These are phyloP conservation scores for Chamaecyparis obtusa DNA, from an alignment of 75 land plant genomes.

Conservation along the genomic window DNA sequence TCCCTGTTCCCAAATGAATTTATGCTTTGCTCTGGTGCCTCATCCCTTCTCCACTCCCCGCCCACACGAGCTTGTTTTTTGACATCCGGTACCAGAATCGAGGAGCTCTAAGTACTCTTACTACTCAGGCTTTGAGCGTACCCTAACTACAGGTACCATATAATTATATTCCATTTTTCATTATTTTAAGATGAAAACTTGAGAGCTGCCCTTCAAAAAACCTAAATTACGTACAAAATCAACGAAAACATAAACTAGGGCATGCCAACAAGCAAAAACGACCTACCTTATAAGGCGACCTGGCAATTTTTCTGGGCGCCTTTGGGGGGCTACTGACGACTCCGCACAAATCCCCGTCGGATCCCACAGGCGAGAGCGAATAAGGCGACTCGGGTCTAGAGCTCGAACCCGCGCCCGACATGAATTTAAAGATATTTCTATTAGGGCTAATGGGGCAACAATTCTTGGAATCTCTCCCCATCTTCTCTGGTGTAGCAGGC, in stretches of 20 bases:
- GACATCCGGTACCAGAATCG: no score
- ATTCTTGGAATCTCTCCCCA: conserved; percentile 21
- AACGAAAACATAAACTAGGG: background rate
- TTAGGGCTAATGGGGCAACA: conserved; percentile 84
- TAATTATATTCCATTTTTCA: background rate
- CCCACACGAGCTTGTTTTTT: no score
- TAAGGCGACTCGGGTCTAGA: conserved; percentile 71
- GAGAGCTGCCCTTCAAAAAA: background rate
- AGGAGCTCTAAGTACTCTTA: no score
- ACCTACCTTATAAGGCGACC: conserved; percentile 93
- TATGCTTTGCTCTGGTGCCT: no score
- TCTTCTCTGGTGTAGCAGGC: conserved; percentile 57
- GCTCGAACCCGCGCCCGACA: conserved; percentile 44
- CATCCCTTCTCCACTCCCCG: no score
- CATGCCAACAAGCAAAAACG: background rate
- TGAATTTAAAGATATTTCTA: conserved; percentile 86
- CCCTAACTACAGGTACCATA: background rate
- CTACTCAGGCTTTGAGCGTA: no score
- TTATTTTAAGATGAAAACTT: background rate
- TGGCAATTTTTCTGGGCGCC: conserved; percentile 86
- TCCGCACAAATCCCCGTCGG: conserved; percentile 40
- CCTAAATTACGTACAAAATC: background rate
- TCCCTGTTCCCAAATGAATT: no score
- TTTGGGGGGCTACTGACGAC: conserved; percentile 71
- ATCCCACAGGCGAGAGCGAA: conserved; percentile 55